phyloP scores from a whole-genome alignment of 495 filamentous ascomycete genomes.

The Podospora anserina region DNA sequence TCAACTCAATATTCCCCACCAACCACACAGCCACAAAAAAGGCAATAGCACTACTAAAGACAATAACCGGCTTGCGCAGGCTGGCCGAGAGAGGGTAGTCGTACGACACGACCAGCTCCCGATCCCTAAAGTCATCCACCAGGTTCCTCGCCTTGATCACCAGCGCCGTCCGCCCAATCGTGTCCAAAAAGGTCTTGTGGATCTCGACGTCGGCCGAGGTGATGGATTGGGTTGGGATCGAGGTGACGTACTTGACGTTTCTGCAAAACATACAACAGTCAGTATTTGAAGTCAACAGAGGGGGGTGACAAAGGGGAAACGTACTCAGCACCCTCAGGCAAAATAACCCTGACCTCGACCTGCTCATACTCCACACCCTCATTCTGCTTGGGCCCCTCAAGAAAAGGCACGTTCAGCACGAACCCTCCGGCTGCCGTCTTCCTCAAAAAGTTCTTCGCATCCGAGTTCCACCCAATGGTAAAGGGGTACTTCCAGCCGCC shows the following conservation, averaged over 20 bases:
- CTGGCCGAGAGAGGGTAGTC: slow-evolving; percentile 71
- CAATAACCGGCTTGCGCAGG: slow-evolving; percentile 80
- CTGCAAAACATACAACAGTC: slow-evolving; percentile 35
- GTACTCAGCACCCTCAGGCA: slow-evolving; percentile 90
- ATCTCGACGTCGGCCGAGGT: slow-evolving; percentile 50
- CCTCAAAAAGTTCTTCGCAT: slow-evolving; percentile 71
- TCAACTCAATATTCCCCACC: slow-evolving; percentile 68
- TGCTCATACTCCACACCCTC: slow-evolving; percentile 86
- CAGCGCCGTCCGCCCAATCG: slow-evolving; percentile 78
- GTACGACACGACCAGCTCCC: slow-evolving; percentile 83
- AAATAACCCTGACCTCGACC: slow-evolving; percentile 72
- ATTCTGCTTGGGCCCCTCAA: slow-evolving; percentile 80
- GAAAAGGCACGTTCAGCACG: slow-evolving; percentile 91
- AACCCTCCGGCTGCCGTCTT: slow-evolving; percentile 61
- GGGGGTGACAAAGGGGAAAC: slow-evolving; percentile 34
- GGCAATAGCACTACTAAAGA: slow-evolving; percentile 70
- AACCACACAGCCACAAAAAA: slow-evolving; percentile 74
- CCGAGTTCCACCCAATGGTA: slow-evolving; percentile 88
- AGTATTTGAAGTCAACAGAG: not conserved
- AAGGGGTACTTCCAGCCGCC: slow-evolving; percentile 98
- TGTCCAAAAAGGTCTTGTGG: slow-evolving; percentile 86
- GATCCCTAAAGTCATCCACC: slow-evolving; percentile 81
- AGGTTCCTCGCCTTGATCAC: slow-evolving; percentile 79
- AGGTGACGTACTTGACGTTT: slow-evolving; percentile 65
- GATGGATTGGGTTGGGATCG: slow-evolving; percentile 57